Evolutionary conservation across 2,329 filamentous ascomycete species (phyloP).

Genomic region (Nemania diffusa): DNA sequence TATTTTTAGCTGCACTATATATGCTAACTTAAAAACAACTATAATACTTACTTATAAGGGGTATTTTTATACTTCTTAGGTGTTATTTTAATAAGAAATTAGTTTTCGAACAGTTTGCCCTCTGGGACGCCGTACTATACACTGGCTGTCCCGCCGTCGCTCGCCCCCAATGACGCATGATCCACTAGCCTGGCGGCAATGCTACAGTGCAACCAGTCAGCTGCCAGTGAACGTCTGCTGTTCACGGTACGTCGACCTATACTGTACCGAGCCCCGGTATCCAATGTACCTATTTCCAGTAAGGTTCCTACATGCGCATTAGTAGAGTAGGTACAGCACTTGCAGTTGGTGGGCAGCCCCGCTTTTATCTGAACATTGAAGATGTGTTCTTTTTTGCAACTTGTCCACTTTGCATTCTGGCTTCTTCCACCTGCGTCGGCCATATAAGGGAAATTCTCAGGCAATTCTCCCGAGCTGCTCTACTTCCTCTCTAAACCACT

Average conservation of each 20-base stretch:
- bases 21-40: too few relatives aligned
- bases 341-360: conserved; percentile 28
- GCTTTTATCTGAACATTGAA: conserved; percentile 45
- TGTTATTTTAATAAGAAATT: too few relatives aligned
- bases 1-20: too few relatives aligned
- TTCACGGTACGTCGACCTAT: background rate
- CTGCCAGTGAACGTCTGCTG: background rate
- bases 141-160: background rate
- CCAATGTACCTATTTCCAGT: background rate
- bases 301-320: background rate
- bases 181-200: conserved; percentile 24
- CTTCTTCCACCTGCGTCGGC: conserved; percentile 39
- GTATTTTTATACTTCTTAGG: too few relatives aligned
- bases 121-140: too few relatives aligned
- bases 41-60: too few relatives aligned
- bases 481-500: conserved; percentile 31
- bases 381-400: conserved; percentile 51
- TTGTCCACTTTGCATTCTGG: conserved; percentile 46
- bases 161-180: conserved; percentile 23
- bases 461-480: conserved; percentile 22
- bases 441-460: conserved; percentile 47
- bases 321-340: background rate
- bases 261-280: background rate
- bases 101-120: too few relatives aligned
- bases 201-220: background rate